phyloP scores from a whole-genome alignment of 1,139 yeast genomes.

The Kodamaea sp. region DNA sequence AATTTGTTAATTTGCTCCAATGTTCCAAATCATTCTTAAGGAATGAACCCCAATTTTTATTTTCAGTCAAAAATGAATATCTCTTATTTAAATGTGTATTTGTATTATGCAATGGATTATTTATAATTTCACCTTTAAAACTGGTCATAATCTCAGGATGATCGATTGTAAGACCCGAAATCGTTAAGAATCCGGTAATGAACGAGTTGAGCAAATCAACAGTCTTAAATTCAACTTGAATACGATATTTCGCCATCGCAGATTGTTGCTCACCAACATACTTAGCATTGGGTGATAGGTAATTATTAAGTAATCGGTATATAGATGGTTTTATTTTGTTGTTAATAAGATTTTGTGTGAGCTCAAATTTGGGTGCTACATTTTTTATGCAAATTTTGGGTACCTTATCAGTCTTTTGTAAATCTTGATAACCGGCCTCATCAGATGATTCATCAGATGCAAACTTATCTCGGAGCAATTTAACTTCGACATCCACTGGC shows the following conservation, averaged over 20 bases:
- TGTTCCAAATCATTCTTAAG: conserved; percentile 74
- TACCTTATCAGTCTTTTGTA: no score
- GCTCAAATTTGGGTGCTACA: no score
- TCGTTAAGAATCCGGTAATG: conserved; percentile 75
- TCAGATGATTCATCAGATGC: no score
- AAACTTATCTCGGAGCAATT: no score
- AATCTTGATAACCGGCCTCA: no score
- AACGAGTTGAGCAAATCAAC: conserved; percentile 61
- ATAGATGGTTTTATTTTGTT: no score
- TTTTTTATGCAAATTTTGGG: no score
- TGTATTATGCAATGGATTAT: conserved; percentile 40
- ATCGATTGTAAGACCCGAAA: conserved; percentile 72
- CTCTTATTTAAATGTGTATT: conserved; percentile 31
- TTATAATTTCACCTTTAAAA: conserved; percentile 82
- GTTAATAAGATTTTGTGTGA: no score
- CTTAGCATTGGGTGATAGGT: conserved; percentile 59
- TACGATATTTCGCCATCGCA: conserved; percentile 64
- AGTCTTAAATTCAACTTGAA: conserved; percentile 65
- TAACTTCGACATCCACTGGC: no score
- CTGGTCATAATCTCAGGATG: conserved; percentile 81
- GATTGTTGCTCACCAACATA: conserved; percentile 73
- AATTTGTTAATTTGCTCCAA: conserved; percentile 74
- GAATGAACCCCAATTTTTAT: conserved; percentile 55
- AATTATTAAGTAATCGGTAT: conserved; percentile 25
- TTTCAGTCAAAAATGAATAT: conserved; percentile 41